Evolutionary conservation across 441 rosid species (phyloP).

Genomic region (Erysimum cheiri): DNA sequence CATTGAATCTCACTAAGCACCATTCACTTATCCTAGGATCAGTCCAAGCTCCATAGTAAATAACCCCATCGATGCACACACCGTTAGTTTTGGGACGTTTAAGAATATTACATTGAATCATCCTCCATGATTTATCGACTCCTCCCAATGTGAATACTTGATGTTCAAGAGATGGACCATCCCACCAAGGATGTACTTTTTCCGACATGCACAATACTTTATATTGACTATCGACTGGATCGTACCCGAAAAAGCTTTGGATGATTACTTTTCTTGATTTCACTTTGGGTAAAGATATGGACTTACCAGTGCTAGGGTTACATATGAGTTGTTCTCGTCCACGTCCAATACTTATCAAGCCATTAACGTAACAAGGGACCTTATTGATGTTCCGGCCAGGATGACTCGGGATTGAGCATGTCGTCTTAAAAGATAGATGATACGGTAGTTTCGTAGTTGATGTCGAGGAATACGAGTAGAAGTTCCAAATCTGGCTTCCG

Average conservation of each 20-base stretch:
- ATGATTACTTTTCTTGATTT: background rate
- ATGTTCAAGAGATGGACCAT: background rate
- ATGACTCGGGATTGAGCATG: background rate
- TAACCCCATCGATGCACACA: slow-evolving; percentile 11
- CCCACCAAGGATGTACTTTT: background rate
- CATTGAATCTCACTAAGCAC: background rate
- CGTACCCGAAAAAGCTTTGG: background rate
- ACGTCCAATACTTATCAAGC: background rate
- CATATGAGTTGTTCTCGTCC: background rate
- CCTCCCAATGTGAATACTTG: slow-evolving; percentile 19
- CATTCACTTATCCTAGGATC: background rate
- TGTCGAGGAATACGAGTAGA: background rate
- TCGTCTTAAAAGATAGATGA: background rate
- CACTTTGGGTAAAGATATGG: background rate
- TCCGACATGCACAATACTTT: slow-evolving; percentile 20
- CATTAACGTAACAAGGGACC: background rate
- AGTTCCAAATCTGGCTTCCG: background rate
- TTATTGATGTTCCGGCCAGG: background rate
- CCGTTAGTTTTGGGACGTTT: slow-evolving; percentile 10
- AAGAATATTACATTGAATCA: slow-evolving; percentile 6
- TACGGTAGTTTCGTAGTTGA: background rate
- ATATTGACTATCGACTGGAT: background rate
- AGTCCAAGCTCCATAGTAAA: background rate
- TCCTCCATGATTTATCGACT: background rate
- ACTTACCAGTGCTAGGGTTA: slow-evolving; percentile 22